Evolutionary conservation across 768 basidiomycete genomes (phyloP).

Genomic region (Kwoniella pini): DNA sequence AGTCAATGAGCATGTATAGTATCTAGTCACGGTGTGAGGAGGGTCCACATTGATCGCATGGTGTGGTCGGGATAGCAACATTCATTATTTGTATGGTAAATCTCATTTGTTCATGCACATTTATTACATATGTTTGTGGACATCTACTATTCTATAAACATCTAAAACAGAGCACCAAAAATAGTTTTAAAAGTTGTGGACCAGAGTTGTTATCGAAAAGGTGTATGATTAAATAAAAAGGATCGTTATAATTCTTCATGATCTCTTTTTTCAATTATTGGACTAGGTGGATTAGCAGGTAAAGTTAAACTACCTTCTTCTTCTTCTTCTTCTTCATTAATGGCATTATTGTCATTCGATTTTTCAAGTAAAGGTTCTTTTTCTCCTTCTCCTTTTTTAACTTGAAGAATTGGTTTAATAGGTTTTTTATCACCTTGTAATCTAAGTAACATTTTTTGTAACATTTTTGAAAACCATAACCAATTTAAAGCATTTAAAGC

Average conservation of each 20-base stretch:
- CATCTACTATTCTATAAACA: too few species aligned
- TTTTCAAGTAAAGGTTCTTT: slow-evolving; percentile 8
- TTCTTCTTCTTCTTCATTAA: slow-evolving; percentile 5
- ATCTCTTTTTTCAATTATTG: slow-evolving; percentile 1
- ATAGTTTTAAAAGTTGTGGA: too few species aligned
- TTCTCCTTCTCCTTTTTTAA: background rate
- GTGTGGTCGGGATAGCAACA: too few species aligned
- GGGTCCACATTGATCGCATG: too few species aligned
- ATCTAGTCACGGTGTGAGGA: too few species aligned
- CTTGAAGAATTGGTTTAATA: background rate
- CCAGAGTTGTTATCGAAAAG: too few species aligned
- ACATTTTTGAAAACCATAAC: slow-evolving; percentile 52
- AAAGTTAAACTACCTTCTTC: slow-evolving; percentile 17
- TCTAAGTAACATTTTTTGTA: slow-evolving; percentile 36
- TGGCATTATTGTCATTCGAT: background rate
- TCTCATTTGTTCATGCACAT: too few species aligned
- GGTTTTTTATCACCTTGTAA: slow-evolving; percentile 25
- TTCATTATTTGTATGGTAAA: too few species aligned
- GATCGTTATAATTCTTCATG: slow-evolving; percentile 5
- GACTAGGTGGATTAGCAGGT: slow-evolving; percentile 27
- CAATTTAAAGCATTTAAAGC: slow-evolving; percentile 73
- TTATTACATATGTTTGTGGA: too few species aligned
- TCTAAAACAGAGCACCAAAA: too few species aligned
- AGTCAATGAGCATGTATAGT: slow-evolving; percentile 8
- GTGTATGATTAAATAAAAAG: too few species aligned